These are phyloP conservation scores for Ceratocystis cubensis DNA, from an alignment of 2,329 filamentous ascomycete species.

Conservation along the genomic window DNA sequence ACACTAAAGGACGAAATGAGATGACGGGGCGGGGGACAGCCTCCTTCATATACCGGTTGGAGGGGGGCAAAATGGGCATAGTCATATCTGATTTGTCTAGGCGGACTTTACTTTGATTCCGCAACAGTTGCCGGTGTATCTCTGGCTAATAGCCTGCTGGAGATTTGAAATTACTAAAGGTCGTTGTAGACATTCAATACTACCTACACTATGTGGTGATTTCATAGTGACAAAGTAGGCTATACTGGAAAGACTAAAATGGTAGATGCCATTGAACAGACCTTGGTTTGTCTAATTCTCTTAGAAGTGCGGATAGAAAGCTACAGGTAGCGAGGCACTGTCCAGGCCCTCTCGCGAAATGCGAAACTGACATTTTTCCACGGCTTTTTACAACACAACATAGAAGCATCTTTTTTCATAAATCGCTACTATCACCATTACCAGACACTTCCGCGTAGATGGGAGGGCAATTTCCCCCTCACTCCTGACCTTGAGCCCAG, in stretches of 20 bases:
- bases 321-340: not conserved
- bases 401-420: not conserved
- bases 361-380: too few relatives aligned
- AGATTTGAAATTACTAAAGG: not conserved
- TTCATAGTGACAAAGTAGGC: not conserved
- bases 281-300: not conserved
- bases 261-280: not conserved
- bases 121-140: too few relatives aligned
- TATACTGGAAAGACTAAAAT: not conserved
- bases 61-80: not conserved
- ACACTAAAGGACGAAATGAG: not conserved
- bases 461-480: not conserved
- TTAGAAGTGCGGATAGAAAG: not conserved
- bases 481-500: not conserved
- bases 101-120: not conserved
- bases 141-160: not conserved
- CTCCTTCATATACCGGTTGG: not conserved
- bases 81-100: not conserved
- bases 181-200: not conserved
- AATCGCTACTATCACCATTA: not conserved
- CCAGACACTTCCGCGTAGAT: too few relatives aligned
- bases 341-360: not conserved
- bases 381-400: too few relatives aligned
- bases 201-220: not conserved
- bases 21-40: not conserved